Evolutionary conservation across 257 asterid genomes (phyloP), one percentile per base, ranked within the genome.

Genomic region (Petunia secreta): DNA sequence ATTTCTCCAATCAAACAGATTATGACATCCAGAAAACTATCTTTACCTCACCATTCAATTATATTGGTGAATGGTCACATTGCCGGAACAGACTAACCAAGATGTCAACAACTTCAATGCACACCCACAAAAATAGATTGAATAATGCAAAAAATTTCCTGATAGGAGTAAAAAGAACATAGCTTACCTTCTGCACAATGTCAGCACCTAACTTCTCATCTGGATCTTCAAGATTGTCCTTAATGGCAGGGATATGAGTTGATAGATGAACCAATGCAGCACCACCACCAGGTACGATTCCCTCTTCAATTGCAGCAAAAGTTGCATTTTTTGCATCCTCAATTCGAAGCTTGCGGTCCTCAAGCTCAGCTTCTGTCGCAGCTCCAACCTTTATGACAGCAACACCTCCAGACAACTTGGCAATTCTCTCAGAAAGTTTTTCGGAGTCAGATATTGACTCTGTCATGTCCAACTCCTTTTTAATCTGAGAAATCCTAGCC

Each of bases 281-380:
- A 53, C 97, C 97, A 71, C 94, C 97, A 7, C 97, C 97, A 34
- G 91, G 93, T 25, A 91, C 97, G 38, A 91, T 90, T 36, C 94
- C 97, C 82, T 91, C 97, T 86, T 91, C 91, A 60, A 91, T 91
- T 75, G 94, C 96, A 2, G 96, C 96, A 90, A 80, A 84, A 13
- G 90, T 87, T 40, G 90, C 90, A 75, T 87, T 82, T 50, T 85
- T 88, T 13, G 90, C 89, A 86, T 88, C 91, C 81, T 88, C 91
- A 16, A 88, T 86, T 50, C 91, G 77, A 64, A 88, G 82, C 59
- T 84, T 86, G 82, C 85, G 85, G 52, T 88, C 89, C 58, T 88
- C 85, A 38, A 88, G 87, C 67, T 88, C 91, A 38, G 91, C 83
- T 77, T 88, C 91, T 39, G 89, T 88, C 69, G 81, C 86, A 60